Conservation (phyloP, 257 asterid species). For the Handroanthus guayacan region DNA sequence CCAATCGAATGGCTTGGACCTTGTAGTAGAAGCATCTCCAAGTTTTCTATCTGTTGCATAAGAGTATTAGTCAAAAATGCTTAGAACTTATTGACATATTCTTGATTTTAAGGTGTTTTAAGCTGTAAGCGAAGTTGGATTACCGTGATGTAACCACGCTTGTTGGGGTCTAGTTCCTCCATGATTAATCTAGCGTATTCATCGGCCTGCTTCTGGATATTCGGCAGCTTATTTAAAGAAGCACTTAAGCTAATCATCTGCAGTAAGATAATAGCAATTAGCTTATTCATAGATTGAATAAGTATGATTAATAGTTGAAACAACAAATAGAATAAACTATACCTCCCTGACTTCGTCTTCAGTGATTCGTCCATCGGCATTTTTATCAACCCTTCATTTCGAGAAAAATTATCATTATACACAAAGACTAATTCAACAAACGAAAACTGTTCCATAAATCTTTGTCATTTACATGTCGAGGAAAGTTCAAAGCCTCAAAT, state of each 20-base stretch:
- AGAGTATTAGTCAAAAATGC: neutral
- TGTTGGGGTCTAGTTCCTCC: conserved; percentile 87
- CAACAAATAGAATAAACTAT: neutral
- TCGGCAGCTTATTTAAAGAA: conserved; percentile 84
- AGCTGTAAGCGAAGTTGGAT: neutral
- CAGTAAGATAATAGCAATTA: neutral
- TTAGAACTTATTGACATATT: neutral
- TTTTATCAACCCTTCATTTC: conserved; percentile 88
- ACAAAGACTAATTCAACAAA: too few relatives aligned
- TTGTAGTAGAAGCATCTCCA: conserved; percentile 73
- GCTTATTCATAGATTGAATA: neutral
- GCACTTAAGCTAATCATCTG: conserved; percentile 91
- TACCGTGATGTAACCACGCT: conserved; percentile 79
- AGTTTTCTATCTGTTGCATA: conserved; percentile 60
- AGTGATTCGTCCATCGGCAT: conserved; percentile 80
- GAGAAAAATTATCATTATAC: too few relatives aligned
- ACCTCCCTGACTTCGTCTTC: conserved; percentile 92
- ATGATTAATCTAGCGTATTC: conserved; percentile 89
- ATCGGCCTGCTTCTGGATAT: conserved; percentile 80
- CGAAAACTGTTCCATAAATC: too few relatives aligned
- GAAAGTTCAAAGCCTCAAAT: conserved; percentile 83
- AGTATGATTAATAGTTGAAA: neutral
- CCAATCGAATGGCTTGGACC: conserved; percentile 54
- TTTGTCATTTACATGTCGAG: conserved; percentile 71
- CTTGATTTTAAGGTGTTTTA: neutral